Conservation (phyloP, 1,139 yeast species). For the Nakaseomyces kungkrabaensis region DNA sequence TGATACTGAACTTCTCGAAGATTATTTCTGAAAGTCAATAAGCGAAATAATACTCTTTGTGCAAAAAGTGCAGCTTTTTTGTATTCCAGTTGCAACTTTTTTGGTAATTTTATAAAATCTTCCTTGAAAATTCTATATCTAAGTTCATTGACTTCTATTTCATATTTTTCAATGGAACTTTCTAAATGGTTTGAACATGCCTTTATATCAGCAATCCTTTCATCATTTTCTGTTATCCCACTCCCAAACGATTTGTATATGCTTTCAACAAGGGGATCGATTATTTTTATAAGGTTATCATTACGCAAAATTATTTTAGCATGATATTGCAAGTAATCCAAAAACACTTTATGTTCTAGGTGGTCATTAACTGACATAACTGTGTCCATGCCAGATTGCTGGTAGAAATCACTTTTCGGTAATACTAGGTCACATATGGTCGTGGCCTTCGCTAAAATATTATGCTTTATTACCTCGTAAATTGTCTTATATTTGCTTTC, state of each 20-base stretch:
- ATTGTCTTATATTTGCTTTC: slow-evolving; percentile 10
- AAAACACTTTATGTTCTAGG: slow-evolving; percentile 13
- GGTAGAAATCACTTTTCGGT: slow-evolving; percentile 14
- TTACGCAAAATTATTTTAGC: slow-evolving; percentile 11
- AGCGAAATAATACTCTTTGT: slow-evolving; percentile 30
- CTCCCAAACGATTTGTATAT: slow-evolving; percentile 5
- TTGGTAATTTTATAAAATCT: slow-evolving; percentile 7
- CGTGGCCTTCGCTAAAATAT: slow-evolving; percentile 13
- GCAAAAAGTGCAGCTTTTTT: slow-evolving; percentile 28
- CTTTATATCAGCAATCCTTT: neutral
- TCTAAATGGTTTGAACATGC: neutral
- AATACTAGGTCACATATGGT: slow-evolving; percentile 20
- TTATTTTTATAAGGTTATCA: slow-evolving; percentile 15
- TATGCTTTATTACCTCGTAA: slow-evolving; percentile 8
- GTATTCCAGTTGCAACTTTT: slow-evolving; percentile 13
- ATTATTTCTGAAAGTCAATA: slow-evolving; percentile 32
- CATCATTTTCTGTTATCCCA: slow-evolving; percentile 28
- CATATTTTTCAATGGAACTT: neutral
- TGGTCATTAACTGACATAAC: slow-evolving; percentile 6
- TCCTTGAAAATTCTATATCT: slow-evolving; percentile 8
- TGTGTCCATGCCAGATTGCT: slow-evolving; percentile 9
- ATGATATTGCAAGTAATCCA: slow-evolving; percentile 16
- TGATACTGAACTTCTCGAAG: slow-evolving; percentile 34
- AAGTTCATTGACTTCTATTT: slow-evolving; percentile 7
- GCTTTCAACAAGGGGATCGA: slow-evolving; percentile 9